Evolutionary conservation across 805 yeast species (phyloP), one percentile per base, ranked within the genome.

Genomic region (Jamesozyma rosinii): DNA sequence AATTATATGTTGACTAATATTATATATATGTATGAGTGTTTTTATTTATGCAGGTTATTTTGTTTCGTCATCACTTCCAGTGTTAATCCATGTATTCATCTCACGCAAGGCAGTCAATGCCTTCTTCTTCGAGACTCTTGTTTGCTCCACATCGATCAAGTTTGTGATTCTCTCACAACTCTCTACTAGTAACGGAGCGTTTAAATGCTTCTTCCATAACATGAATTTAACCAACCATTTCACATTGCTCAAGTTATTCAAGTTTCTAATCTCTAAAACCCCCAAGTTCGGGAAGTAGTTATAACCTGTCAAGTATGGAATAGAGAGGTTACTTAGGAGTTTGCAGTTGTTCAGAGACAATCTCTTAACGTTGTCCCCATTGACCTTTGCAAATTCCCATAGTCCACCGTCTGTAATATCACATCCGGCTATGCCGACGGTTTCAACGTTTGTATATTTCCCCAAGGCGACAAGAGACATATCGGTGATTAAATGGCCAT

Each of bases 391-490:
- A 29, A 89, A 63, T 53, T 83, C 89, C 95, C 95, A 86, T 14
- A 89, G 66, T 4, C 84, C 71, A 35, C 77, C 70, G 64, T 89
- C 95, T 6, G 84, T 76, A 17, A 89, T 73, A 36, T 75, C 69
- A 60, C 95, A 86, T 5, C 97, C 97, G 0, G 97, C 95, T 18
- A 87, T 66, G 0, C 97, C 97, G 36, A 89, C 66, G 0, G 96
- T 87, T 37, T 71, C 68, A 37, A 81, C 69, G 18, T 65, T 58
- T 43, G 87, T 80, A 51, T 75, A 74, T 30, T 68, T 67, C 9
- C 79, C 74, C 22, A 88, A 63, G 13, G 73, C 71, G 13, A 74
- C 65, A 21, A 88, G 59, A 5, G 92, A 77, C 31, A 74, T 68
- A 66, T 85, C 90, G 1, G 95, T 80, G 38, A 89, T 76, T 26